Percentiles rank a stretch among this genome's conserved stretches.
phyloP scores from a whole-genome alignment of 2,329 filamentous ascomycete genomes.

The Clonostachys rhizophaga region DNA sequence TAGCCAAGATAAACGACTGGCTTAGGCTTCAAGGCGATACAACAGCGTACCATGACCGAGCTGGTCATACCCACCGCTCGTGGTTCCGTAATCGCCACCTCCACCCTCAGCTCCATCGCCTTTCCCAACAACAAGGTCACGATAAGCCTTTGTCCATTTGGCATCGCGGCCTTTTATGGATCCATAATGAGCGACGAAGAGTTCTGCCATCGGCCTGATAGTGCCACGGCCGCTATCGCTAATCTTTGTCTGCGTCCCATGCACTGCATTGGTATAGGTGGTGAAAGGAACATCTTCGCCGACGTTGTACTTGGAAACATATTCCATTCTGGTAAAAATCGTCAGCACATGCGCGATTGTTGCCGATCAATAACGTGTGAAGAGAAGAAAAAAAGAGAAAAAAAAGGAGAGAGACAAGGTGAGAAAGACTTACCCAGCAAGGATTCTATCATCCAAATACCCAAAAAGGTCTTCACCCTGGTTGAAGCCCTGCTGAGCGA shows the following conservation, averaged over 20 bases:
- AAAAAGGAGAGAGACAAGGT: neutral
- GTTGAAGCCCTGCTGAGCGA: constrained; percentile 34
- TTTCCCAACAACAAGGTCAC: constrained; percentile 24
- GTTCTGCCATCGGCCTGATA: constrained; percentile 29
- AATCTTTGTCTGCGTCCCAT: constrained; percentile 27
- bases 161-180: constrained; percentile 27
- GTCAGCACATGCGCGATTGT: neutral
- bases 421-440: constrained; percentile 19
- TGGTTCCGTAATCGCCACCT: constrained; percentile 33
- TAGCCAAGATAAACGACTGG: neutral
- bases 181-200: constrained; percentile 31
- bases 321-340: constrained; percentile 20
- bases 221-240: constrained; percentile 18
- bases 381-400: too few species aligned
- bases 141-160: constrained; percentile 26
- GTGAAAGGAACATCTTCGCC: constrained; percentile 34
- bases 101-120: constrained; percentile 33
- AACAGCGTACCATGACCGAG: constrained; percentile 22
- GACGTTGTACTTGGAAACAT: constrained; percentile 33
- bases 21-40: constrained; percentile 7
- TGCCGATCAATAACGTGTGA: too few species aligned
- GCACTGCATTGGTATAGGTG: constrained; percentile 24
- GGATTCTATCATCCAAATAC: constrained; percentile 17
- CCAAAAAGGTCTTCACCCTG: constrained; percentile 34
- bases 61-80: constrained; percentile 33